phyloP scores from a whole-genome alignment of 164 flowering plant genomes.

The Tetracentron sinense region DNA sequence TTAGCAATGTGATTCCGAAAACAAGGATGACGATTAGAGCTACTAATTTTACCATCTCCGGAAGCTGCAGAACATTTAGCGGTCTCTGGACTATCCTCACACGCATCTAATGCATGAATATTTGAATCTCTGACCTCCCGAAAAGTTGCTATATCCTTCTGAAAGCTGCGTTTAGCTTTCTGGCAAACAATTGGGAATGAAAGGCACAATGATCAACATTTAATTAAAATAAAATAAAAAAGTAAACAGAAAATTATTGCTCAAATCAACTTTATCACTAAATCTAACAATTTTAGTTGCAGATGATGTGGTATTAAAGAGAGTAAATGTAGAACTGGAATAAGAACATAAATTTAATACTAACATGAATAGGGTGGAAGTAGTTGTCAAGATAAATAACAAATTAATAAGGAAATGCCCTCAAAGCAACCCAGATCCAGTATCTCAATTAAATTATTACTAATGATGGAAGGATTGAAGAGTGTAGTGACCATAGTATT shows the following conservation, averaged over 20 bases:
- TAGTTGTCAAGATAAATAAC: too few species aligned
- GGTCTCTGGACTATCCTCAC: slow-evolving; percentile 32
- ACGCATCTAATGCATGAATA: slow-evolving; percentile 33
- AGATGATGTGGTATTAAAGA: too few species aligned
- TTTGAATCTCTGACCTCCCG: slow-evolving; percentile 51
- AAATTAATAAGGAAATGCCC: too few species aligned
- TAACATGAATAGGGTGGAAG: too few species aligned
- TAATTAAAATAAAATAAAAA: not conserved
- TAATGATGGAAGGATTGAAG: too few species aligned
- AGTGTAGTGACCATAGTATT: too few species aligned
- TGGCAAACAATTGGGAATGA: slow-evolving; percentile 20
- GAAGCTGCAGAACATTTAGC: slow-evolving; percentile 21
- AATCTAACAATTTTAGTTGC: too few species aligned
- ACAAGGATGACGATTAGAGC: not conserved
- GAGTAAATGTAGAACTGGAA: too few species aligned
- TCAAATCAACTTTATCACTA: not conserved
- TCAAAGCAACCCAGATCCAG: too few species aligned
- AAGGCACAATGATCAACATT: slow-evolving; percentile 4
- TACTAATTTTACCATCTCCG: slow-evolving; percentile 21
- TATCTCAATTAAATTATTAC: too few species aligned
- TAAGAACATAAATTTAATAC: too few species aligned
- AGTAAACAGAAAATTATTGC: not conserved
- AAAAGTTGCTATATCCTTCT: slow-evolving; percentile 72
- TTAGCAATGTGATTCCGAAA: not conserved
- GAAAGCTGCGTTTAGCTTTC: slow-evolving; percentile 95